Base-by-base conservation (phyloP, 1,284 basidiomycete genomes). In the Pulveroboletus sp. region DNA sequence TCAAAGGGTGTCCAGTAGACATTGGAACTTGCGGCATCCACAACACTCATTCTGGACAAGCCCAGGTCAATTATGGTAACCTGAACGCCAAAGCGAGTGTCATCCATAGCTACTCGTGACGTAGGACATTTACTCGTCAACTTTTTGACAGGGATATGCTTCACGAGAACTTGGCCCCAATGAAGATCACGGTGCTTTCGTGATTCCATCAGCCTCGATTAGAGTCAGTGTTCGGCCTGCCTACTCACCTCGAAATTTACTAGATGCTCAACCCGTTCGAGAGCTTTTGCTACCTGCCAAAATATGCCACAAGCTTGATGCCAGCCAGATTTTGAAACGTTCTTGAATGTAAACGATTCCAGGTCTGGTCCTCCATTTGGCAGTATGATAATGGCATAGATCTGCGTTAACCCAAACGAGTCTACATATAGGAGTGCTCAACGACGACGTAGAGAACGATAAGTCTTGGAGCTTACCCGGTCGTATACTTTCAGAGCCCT, bases 161-260 rank as follows among this genome's bases (percentile, higher is more conserved):
- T 85, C 48, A 99, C 84, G 12, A 99, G 82, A 49, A 99, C 89
- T 72, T 99, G 97, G n/a, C 96, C 96, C 85, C 94, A 94, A 68
- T 99, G 96, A 37, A 99, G 80, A 71, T 99, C 96, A 19, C 96
- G 93, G 73, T 99, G 97, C 92, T 97, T 68, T 35, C 42, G 46
- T 4, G 44, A 41, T 35, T 17, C 19, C 45, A 32, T 65, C 47
- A 69, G 48, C 29, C n/a, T 41, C 36, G 12, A 46, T 36, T 19
- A 39, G 24, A 17, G 41, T n/a, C n/a, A 46, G 36, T 39, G 7
- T 7, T n/a, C 17, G 4, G 44, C 47, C 11, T 53, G 35, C 40
- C 24, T 50, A 61, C 79, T 62, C 61, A 95, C 95, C 82, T 99
- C 96, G 62, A 99, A 98, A 19, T 81, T 78, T 15, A 87, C 83